A percentile compares a stretch with the other conserved stretches of the same genome.
Conservation (phyloP, 257 asterid species). For the Osmanthus fragrans region DNA sequence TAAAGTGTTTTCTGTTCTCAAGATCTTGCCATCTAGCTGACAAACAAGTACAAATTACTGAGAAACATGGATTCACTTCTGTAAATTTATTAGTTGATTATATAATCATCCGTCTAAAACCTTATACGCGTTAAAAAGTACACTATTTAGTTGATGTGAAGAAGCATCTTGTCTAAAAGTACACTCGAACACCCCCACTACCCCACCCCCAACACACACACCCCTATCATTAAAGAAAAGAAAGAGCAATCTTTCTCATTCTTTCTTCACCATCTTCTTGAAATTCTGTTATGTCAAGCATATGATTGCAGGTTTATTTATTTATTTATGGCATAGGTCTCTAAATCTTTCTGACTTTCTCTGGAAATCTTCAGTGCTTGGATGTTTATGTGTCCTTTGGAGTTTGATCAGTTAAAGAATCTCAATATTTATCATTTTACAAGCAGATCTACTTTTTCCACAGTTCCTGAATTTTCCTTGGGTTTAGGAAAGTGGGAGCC, state of each 20-base stretch:
- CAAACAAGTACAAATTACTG: constrained; percentile 15
- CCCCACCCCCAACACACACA: no score
- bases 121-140: neutral
- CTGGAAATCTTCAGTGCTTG: constrained; percentile 3
- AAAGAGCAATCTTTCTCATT: neutral
- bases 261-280: neutral
- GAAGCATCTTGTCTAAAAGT: no score
- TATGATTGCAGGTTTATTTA: constrained; percentile 17
- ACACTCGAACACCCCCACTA: no score
- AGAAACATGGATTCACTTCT: constrained; percentile 12
- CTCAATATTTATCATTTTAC: constrained; percentile 27
- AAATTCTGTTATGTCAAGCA: constrained; percentile 6
- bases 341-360: neutral
- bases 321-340: neutral
- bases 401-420: constrained; percentile 9
- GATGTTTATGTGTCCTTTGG: neutral
- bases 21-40: constrained; percentile 18
- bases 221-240: neutral
- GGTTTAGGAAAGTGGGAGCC: constrained; percentile 56
- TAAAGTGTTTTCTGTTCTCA: constrained; percentile 18
- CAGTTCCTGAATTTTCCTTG: constrained; percentile 40
- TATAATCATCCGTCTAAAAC: no score
- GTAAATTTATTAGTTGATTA: neutral
- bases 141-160: no score
- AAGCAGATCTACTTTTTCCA: constrained; percentile 36